These are phyloP conservation scores for Neofusicoccum cordaticola DNA, from an alignment of 2,329 filamentous ascomycete species.

Conservation along the genomic window DNA sequence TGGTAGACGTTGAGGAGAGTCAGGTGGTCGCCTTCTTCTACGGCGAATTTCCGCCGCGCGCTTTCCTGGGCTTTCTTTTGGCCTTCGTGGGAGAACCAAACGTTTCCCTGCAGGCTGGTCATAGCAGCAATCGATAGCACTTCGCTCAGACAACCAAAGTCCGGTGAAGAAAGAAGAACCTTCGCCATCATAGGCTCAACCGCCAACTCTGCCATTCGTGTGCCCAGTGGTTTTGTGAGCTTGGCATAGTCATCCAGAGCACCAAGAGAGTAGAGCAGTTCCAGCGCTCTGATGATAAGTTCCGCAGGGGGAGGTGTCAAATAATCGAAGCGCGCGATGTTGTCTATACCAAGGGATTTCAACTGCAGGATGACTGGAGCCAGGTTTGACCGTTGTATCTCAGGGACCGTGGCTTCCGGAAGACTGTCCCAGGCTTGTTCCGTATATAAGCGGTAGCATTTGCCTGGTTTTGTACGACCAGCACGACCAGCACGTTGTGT, in stretches of 20 bases:
- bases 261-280: constrained; percentile 81
- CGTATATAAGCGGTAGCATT: constrained; percentile 91
- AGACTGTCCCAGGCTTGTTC: constrained; percentile 67
- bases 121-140: constrained; percentile 92
- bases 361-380: constrained; percentile 86
- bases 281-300: constrained; percentile 79
- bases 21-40: constrained; percentile 89
- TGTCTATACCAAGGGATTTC: constrained; percentile 92
- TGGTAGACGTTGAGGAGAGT: constrained; percentile 93
- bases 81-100: constrained; percentile 79
- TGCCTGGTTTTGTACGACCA: constrained; percentile 83
- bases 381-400: constrained; percentile 89
- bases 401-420: constrained; percentile 72
- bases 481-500: constrained; percentile 87
- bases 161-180: constrained; percentile 70
- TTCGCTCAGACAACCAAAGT: constrained; percentile 77
- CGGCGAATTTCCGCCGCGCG: constrained; percentile 77
- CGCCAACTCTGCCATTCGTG: constrained; percentile 87
- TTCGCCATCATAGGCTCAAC: constrained; percentile 96
- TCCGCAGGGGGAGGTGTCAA: constrained; percentile 81
- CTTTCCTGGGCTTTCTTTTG: constrained; percentile 74
- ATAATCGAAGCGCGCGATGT: constrained; percentile 87
- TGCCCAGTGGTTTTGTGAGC: constrained; percentile 82
- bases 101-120: constrained; percentile 77
- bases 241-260: constrained; percentile 88